phyloP scores from a whole-genome alignment of 768 basidiomycete genomes.

The Naganishia kalamii region DNA sequence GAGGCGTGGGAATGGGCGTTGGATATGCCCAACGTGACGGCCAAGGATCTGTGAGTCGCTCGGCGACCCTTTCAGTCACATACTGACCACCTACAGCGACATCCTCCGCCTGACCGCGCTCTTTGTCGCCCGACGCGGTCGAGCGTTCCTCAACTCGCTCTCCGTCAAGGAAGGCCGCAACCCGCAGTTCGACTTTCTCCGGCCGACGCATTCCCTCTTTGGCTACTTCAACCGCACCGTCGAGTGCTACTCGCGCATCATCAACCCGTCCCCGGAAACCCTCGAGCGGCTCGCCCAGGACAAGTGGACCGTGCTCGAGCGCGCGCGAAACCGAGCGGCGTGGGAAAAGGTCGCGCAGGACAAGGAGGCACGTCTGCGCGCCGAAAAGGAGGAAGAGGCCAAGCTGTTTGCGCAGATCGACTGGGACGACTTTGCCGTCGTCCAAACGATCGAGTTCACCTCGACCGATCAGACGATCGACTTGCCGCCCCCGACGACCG shows the following conservation, averaged over 20 bases:
- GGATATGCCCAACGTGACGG: slow-evolving; percentile 76
- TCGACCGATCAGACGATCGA: slow-evolving; percentile 72
- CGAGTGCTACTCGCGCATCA: slow-evolving; percentile 86
- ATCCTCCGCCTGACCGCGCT: slow-evolving; percentile 93
- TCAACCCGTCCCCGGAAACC: slow-evolving; percentile 71
- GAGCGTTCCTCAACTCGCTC: slow-evolving; percentile 73
- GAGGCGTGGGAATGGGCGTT: slow-evolving; percentile 74
- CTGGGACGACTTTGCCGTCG: slow-evolving; percentile 68
- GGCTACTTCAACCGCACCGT: slow-evolving; percentile 95
- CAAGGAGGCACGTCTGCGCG: slow-evolving; percentile 74
- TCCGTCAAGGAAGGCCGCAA: slow-evolving; percentile 86
- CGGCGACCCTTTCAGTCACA: slow-evolving; percentile 59
- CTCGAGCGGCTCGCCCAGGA: slow-evolving; percentile 65
- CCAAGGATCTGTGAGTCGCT: slow-evolving; percentile 77
- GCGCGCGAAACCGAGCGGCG: slow-evolving; percentile 69
- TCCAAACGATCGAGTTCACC: slow-evolving; percentile 86
- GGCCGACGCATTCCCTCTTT: slow-evolving; percentile 91
- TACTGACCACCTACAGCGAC: slow-evolving; percentile 69
- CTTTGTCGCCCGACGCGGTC: slow-evolving; percentile 86
- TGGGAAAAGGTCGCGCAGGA: slow-evolving; percentile 82
- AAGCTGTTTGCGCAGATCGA: slow-evolving; percentile 94
- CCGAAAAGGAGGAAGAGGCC: slow-evolving; percentile 86
- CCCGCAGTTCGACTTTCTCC: slow-evolving; percentile 95
- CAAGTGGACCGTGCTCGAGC: slow-evolving; percentile 71
- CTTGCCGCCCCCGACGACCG: slow-evolving; percentile 91